Percentiles rank a stretch among this genome's conserved stretches.
These are phyloP conservation scores for Gliomastix tumulicola DNA, from an alignment of 2,329 filamentous ascomycete genomes.

Conservation along the genomic window DNA sequence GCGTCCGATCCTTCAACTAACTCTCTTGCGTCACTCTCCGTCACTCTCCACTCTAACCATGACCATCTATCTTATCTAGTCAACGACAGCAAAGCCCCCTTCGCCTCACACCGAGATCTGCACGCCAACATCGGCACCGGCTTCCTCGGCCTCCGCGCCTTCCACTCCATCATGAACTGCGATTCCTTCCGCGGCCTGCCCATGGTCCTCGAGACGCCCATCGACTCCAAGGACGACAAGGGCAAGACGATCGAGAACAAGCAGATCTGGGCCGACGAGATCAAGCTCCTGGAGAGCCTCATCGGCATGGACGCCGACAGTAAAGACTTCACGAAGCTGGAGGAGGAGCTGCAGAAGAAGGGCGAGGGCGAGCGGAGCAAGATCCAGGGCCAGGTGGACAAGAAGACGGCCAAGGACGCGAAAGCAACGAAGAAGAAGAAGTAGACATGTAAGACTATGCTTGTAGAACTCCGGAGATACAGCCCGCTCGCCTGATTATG, in stretches of 20 bases:
- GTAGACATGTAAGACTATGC: background rate
- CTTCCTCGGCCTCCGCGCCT: constrained; percentile 82
- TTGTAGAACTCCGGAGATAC: background rate
- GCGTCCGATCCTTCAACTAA: background rate
- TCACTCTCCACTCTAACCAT: background rate
- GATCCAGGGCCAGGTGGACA: constrained; percentile 72
- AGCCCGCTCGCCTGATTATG: background rate
- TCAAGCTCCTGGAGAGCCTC: constrained; percentile 85
- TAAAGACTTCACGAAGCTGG: constrained; percentile 63
- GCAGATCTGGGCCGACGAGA: constrained; percentile 83
- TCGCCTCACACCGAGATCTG: constrained; percentile 74
- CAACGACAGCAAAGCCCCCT: constrained; percentile 92
- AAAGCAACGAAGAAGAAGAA: constrained; percentile 21
- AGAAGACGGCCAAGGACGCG: constrained; percentile 57
- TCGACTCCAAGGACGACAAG: constrained; percentile 60
- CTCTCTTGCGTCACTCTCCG: background rate
- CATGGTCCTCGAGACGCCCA: constrained; percentile 95
- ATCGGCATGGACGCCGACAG: constrained; percentile 75
- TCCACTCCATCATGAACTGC: constrained; percentile 87
- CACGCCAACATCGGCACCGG: constrained; percentile 97
- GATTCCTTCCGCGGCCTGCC: constrained; percentile 68
- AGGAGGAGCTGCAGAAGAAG: constrained; percentile 56
- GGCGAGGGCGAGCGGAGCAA: constrained; percentile 68
- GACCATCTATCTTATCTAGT: no score
- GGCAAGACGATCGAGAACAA: constrained; percentile 71